Conservation (phyloP, 2,329 filamentous ascomycete species). For the Escovopsis sp. region DNA sequence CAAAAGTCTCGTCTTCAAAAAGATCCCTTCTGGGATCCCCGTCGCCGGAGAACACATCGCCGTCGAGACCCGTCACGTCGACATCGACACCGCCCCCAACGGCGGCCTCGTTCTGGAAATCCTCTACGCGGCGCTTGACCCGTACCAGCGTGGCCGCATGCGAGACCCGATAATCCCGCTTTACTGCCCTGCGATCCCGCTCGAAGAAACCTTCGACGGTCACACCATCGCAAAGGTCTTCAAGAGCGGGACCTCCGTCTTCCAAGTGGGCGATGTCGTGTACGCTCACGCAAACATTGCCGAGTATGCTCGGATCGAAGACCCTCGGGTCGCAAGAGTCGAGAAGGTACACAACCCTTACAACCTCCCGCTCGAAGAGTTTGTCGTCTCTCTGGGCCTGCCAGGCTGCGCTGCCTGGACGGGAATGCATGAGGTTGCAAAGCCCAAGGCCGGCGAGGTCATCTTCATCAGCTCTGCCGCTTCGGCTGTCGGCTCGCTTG, state of each 20-base stretch:
- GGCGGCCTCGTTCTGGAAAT: slow-evolving; percentile 56
- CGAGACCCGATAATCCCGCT: slow-evolving; percentile 48
- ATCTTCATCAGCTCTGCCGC: slow-evolving; percentile 72
- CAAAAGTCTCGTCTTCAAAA: slow-evolving; percentile 63
- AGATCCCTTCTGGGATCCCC: slow-evolving; percentile 50
- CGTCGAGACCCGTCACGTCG: slow-evolving; percentile 52
- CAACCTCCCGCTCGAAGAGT: slow-evolving; percentile 50
- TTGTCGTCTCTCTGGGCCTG: slow-evolving; percentile 53
- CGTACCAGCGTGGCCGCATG: slow-evolving; percentile 74
- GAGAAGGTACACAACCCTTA: slow-evolving; percentile 53
- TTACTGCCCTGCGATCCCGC: slow-evolving; percentile 35
- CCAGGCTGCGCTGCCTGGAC: slow-evolving; percentile 57
- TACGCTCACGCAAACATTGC: slow-evolving; percentile 43
- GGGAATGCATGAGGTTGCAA: slow-evolving; percentile 48
- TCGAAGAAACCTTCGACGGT: slow-evolving; percentile 51
- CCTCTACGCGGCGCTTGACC: slow-evolving; percentile 65
- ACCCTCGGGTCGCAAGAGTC: slow-evolving; percentile 25
- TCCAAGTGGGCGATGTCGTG: slow-evolving; percentile 53
- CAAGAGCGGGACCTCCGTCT: slow-evolving; percentile 49
- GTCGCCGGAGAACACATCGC: slow-evolving; percentile 55
- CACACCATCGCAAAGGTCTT: slow-evolving; percentile 51
- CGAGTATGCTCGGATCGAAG: slow-evolving; percentile 50
- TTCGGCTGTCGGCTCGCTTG: slow-evolving; percentile 69
- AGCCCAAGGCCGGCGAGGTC: slow-evolving; percentile 52
- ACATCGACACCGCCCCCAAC: slow-evolving; percentile 44